Evolutionary conservation across 306 rosid genomes (phyloP).

Genomic region (Senna tora): DNA sequence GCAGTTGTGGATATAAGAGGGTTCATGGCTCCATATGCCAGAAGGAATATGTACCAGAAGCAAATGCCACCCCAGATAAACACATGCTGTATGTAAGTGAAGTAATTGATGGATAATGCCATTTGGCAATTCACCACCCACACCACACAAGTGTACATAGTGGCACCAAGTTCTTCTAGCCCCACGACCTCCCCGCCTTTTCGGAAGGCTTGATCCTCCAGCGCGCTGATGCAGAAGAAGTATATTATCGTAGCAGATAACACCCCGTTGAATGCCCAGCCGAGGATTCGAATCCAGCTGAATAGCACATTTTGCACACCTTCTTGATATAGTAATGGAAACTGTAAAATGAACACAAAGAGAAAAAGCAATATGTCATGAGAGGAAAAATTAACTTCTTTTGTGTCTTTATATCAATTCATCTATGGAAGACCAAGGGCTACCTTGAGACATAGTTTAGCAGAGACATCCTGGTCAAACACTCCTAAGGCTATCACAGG

Average conservation of each 20-base stretch:
- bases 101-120: constrained; percentile 85
- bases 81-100: constrained; percentile 84
- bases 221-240: constrained; percentile 66
- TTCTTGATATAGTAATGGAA: constrained; percentile 92
- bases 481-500: constrained; percentile 98
- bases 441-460: constrained; percentile 85
- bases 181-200: constrained; percentile 75
- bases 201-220: constrained; percentile 83
- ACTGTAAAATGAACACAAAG: constrained; percentile 55
- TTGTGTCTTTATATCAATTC: neutral
- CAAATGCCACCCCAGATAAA: constrained; percentile 91
- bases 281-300: constrained; percentile 79
- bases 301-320: constrained; percentile 85
- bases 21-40: constrained; percentile 83
- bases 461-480: constrained; percentile 88
- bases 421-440: constrained; percentile 12
- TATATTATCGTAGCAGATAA: constrained; percentile 63
- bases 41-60: constrained; percentile 82
- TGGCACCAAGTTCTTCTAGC: constrained; percentile 70
- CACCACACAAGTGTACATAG: constrained; percentile 86
- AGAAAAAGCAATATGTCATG: constrained; percentile 31
- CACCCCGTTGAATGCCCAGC: constrained; percentile 81
- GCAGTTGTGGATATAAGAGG: constrained; percentile 81
- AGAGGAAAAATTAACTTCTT: constrained; percentile 8
- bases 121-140: constrained; percentile 97